These are phyloP conservation scores for Emergomyces africanus DNA, from an alignment of 2,329 filamentous ascomycete species.

Conservation along the genomic window DNA sequence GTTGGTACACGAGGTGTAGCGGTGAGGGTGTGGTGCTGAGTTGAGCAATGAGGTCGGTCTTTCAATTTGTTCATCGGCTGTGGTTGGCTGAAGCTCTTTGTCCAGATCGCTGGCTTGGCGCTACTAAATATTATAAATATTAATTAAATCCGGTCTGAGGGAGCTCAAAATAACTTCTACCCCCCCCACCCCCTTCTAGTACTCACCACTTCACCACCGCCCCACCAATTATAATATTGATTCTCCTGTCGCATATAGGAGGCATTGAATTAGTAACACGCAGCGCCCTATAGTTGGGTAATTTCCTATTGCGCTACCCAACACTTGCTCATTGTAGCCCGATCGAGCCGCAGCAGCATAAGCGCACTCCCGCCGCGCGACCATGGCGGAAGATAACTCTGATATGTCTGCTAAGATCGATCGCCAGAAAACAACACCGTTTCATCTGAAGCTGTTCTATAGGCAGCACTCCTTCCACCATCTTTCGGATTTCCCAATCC, in stretches of 20 bases:
- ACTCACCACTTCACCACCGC: not conserved
- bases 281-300: no score
- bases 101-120: not conserved
- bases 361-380: constrained; percentile 3
- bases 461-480: constrained; percentile 58
- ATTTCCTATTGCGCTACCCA: not conserved
- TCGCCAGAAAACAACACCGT: constrained; percentile 61
- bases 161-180: no score
- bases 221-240: no score
- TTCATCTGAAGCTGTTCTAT: constrained; percentile 78
- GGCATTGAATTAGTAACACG: not conserved
- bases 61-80: not conserved
- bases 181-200: not conserved
- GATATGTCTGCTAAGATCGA: constrained; percentile 41
- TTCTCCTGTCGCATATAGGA: not conserved
- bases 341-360: not conserved
- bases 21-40: no score
- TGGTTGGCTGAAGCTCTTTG: not conserved
- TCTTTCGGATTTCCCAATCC: constrained; percentile 28
- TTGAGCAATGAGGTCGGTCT: not conserved
- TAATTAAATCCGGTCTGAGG: not conserved
- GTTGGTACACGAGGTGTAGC: not conserved
- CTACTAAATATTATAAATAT: not conserved
- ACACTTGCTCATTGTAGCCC: not conserved
- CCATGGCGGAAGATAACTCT: constrained; percentile 6